phyloP scores from a whole-genome alignment of 345 rosid species.

The Salix suchowensis region DNA sequence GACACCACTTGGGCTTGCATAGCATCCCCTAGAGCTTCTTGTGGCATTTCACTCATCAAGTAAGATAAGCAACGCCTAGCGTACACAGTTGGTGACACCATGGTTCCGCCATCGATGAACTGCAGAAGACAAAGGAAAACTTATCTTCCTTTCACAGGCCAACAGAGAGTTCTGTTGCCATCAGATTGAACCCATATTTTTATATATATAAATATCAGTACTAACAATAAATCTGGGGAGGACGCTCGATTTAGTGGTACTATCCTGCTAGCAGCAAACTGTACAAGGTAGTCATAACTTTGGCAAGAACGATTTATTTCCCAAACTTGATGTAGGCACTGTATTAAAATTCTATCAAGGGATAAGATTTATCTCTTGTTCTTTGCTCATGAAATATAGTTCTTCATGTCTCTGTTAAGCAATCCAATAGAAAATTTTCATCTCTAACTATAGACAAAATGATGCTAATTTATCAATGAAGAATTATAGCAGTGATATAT shows the following conservation, averaged over 20 bases:
- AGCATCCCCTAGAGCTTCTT: slow-evolving; percentile 83
- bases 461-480: background rate
- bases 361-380: background rate
- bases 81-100: slow-evolving; percentile 74
- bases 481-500: background rate
- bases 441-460: background rate
- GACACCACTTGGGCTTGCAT: slow-evolving; percentile 82
- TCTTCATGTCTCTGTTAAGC: background rate
- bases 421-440: background rate
- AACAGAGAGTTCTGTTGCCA: background rate
- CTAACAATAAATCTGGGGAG: background rate
- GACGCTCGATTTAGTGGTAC: background rate
- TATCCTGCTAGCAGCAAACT: background rate
- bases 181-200: background rate
- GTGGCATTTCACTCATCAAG: slow-evolving; percentile 65
- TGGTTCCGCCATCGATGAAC: slow-evolving; percentile 76
- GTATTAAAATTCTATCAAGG: background rate
- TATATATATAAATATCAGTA: no score
- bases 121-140: slow-evolving; percentile 6
- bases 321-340: background rate
- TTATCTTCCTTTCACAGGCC: background rate
- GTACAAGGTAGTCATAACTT: background rate
- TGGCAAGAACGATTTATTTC: background rate
- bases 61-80: slow-evolving; percentile 79
- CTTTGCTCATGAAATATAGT: background rate